Base-by-base conservation (phyloP, 129 eudicot genomes). In the Artemisia annua region DNA sequence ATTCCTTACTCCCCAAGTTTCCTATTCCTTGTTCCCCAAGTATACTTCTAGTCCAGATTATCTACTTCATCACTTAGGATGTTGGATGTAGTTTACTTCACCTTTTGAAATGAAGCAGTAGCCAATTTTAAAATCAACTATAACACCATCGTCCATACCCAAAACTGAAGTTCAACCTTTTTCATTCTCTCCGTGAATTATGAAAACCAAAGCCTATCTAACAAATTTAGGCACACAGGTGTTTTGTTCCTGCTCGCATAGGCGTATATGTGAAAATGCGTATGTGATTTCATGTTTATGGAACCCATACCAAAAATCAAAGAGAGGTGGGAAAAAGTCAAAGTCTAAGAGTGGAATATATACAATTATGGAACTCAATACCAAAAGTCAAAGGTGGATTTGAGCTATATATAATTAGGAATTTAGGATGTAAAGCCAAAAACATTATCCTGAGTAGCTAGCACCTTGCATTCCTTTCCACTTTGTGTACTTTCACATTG, bases 391-490 rank as follows among this genome's bases (percentile, higher is more conserved):
- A 44, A 66, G 24, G 16, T 66, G 48, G 35, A 54, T 35, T 5
- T 35, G 4, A 35, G 7, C 3, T 35, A 35, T 35, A 5, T 35
- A 35, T 35, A 35, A 35, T 35, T 35, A 20, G 43, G 11, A 26
- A 26, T 48, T 43, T 48, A 24, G 59, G 22, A 55, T 75, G 43
- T 15, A 67, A 44, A 60, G 59, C 39, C 59, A 50, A 49, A 55
- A 75, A 66, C 67, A 57, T 18, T 50, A 53, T 35, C 18, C 69
- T 39, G 46, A 69, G 18, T 46, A 18, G 28, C 32, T 43, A 20
- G 24, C 10, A 58, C 76, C 58, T 72, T 72, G 48, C 78, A 74
- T 63, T 51, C 15, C 64, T 63, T 51, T 11, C 71, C 70, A 54
- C 49, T 11, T 62, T 60, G 39, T 52, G 65, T 43, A 70, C 65